Base-by-base conservation (phyloP, 139 green algal species). In the Pseudopediastrum boryanum region DNA sequence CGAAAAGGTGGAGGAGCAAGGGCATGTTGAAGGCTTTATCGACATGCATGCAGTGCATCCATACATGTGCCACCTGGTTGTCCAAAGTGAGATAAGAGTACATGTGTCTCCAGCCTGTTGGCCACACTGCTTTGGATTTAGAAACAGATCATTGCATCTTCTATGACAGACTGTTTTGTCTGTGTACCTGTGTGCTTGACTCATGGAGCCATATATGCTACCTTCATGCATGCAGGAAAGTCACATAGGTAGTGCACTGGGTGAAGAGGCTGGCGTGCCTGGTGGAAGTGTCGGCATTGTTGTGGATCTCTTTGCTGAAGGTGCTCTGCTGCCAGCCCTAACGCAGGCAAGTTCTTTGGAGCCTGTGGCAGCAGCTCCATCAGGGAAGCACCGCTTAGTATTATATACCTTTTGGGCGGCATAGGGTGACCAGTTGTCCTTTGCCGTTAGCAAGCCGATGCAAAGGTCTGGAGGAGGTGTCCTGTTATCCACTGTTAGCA, bases 301-400 rank as follows among this genome's bases (percentile, higher is more conserved):
- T 38, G 71, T 78, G 54, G 71, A 78, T 56, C 54, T 78, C 27
- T 78, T 78, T 70, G 54, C 71, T 50, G 64, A 59, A 31, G 76
- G 64, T 2, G 42, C 58, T 44, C 44, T 82, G 21, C 58, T 76
- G 42, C 65, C 76, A 70, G 31, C 50, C 23, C 76, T 82, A 5
- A 82, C 76, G 48, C 63, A 82, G 76, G 76, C n/a, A n/a, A n/a
- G n/a, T n/a, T n/a, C n/a, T n/a, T n/a, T n/a, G n/a, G n/a, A n/a
- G n/a, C n/a, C n/a, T n/a, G n/a, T n/a, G n/a, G n/a, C n/a, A n/a
- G n/a, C n/a, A n/a, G n/a, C n/a, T n/a, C n/a, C n/a, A n/a, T n/a
- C n/a, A n/a, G n/a, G n/a, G n/a, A n/a, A n/a, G n/a, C n/a, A n/a
- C n/a, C n/a, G n/a, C n/a, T n/a, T n/a, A n/a, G n/a, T n/a, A n/a